A percentile compares a stretch with the other conserved stretches of the same genome.
Conservation (phyloP, 345 rosid species). For the Tarenaya hassleriana region DNA sequence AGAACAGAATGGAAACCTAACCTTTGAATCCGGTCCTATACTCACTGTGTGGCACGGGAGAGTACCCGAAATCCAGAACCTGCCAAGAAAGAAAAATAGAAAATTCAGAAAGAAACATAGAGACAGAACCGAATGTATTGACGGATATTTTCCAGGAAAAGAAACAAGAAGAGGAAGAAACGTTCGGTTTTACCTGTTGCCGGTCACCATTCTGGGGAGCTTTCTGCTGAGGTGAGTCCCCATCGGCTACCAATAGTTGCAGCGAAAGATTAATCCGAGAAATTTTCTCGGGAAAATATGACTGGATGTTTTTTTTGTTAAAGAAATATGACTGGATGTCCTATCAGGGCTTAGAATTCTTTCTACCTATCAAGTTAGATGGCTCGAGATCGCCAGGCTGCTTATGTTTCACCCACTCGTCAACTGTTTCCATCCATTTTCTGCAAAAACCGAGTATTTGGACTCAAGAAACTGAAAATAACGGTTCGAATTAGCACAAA, state of each 20-base stretch:
- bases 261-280: neutral
- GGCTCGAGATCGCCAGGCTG: slow-evolving; percentile 51
- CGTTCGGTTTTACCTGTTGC: slow-evolving; percentile 47
- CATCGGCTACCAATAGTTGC: slow-evolving; percentile 37
- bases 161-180: neutral
- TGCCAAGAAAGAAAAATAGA: slow-evolving; percentile 29
- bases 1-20: slow-evolving; percentile 23
- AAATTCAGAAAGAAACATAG: slow-evolving; percentile 36
- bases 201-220: slow-evolving; percentile 45
- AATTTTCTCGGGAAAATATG: neutral
- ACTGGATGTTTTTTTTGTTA: no score
- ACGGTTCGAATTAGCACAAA: neutral
- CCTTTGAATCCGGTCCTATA: slow-evolving; percentile 41
- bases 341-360: neutral
- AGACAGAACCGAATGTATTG: neutral
- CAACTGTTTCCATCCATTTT: slow-evolving; percentile 73
- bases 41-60: slow-evolving; percentile 72
- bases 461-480: neutral
- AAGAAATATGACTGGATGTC: no score
- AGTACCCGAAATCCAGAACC: slow-evolving; percentile 63
- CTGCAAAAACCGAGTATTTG: slow-evolving; percentile 21
- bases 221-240: slow-evolving; percentile 67
- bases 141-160: neutral
- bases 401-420: slow-evolving; percentile 72
- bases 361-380: slow-evolving; percentile 50